Evolutionary conservation across 1,139 yeast genomes (phyloP), one percentile per base, ranked within the genome.

Genomic region (Candida sp.): DNA sequence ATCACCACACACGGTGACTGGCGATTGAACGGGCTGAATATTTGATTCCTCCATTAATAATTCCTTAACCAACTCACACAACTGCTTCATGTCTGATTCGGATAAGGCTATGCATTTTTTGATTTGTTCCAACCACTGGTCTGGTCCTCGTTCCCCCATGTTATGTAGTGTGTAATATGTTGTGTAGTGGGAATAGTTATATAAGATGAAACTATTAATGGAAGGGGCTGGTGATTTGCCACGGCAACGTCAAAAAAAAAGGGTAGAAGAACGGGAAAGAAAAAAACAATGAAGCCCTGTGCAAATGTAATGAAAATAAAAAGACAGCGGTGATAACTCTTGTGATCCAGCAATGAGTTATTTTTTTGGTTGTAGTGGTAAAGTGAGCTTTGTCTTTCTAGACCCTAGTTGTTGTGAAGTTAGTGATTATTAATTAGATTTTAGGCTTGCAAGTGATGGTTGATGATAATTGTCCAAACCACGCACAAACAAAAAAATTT

Each of bases 1-100:
- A 70, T 94, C 99, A 59, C 99, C 99, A 76, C 99, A 94, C 4
- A 94, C 98, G 1, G 97, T 91, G n/a, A 94, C 98, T 1, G 99
- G 99, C 34, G 96, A 85, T 67, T 88, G 91, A 11, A 94, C 98
- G 0, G 99, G 98, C 66, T 94, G 98, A 58, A 94, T 93, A 68
- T 94, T 94, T 42, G 90, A 86, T 67, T 91, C 96, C 55, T 82
- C 80, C 58, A 90, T 81, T 49, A 92, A 73, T 49, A 88, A 73
- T 62, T 91, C 97, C 64, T 90, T 91, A 53, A 90, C 98, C 75
- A 89, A 83, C 71, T 94, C 99, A 71, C 99, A 94, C 46, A 94
- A 78, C 64, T 90, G 96, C 66, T 94, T 94, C 98, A 94, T 93
- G 68, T 94, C 98, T 51, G 88, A 81, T 69, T 94, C 99, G 1